These are phyloP conservation scores for Serendipita indica DNA, from an alignment of 768 basidiomycete species.

Conservation along the genomic window DNA sequence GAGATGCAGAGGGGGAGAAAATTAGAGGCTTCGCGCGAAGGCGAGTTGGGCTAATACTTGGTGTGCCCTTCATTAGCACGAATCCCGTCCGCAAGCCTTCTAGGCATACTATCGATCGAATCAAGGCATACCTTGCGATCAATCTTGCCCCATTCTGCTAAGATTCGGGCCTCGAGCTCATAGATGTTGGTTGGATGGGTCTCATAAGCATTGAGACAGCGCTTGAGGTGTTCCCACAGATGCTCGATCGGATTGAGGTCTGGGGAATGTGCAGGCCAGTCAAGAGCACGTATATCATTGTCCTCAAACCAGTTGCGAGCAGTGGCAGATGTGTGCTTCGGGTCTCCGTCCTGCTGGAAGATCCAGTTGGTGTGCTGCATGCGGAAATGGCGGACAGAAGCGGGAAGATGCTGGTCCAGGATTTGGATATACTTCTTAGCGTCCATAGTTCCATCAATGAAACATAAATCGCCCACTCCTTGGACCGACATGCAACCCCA, in stretches of 20 bases:
- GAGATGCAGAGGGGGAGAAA: no score
- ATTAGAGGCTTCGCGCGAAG: no score
- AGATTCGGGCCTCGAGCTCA: conserved; percentile 17
- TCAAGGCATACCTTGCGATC: not conserved
- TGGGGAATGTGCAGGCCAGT: conserved; percentile 23
- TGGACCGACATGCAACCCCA: conserved; percentile 12
- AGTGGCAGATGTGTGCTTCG: conserved; percentile 18
- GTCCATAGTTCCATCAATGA: conserved; percentile 10
- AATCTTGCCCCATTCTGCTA: conserved; percentile 9
- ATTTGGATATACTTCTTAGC: conserved; percentile 2
- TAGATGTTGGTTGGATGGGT: conserved; percentile 16
- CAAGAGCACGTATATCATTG: conserved; percentile 20
- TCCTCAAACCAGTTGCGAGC: conserved; percentile 21
- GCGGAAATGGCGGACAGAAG: not conserved
- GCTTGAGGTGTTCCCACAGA: conserved; percentile 23
- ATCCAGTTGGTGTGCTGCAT: not conserved
- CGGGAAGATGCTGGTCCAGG: not conserved
- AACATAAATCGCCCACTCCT: not conserved
- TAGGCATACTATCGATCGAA: conserved; percentile 7
- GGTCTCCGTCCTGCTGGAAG: conserved; percentile 14
- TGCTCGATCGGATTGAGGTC: conserved; percentile 27
- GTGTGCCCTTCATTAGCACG: conserved; percentile 7
- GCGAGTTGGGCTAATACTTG: conserved; percentile 10
- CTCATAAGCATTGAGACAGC: conserved; percentile 11
- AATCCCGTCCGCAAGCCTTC: not conserved